A percentile compares a stretch with the other conserved stretches of the same genome.
These are phyloP conservation scores for Paratinospora sagittata DNA, from an alignment of 164 flowering plant species.

Conservation along the genomic window DNA sequence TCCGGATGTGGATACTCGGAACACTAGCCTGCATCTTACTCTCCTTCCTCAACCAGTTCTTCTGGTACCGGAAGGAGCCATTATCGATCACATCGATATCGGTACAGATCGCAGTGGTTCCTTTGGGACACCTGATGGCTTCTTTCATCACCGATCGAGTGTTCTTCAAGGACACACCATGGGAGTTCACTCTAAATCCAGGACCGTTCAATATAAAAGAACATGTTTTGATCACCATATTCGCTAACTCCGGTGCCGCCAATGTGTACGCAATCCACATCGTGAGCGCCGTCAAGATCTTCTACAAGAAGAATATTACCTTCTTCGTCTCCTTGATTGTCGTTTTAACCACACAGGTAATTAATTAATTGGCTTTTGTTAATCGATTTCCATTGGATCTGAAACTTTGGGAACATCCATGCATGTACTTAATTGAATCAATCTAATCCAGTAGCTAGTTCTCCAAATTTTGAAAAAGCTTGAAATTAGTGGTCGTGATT, in stretches of 20 bases:
- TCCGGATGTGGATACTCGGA: constrained; percentile 25
- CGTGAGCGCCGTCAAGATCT: constrained; percentile 21
- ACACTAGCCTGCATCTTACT: constrained; percentile 18
- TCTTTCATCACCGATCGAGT: constrained; percentile 11
- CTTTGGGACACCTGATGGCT: constrained; percentile 26
- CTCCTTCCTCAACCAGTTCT: constrained; percentile 25
- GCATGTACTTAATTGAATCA: background rate
- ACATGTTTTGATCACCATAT: constrained; percentile 26
- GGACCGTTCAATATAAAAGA: constrained; percentile 28
- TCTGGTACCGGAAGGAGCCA: constrained; percentile 26
- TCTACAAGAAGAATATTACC: constrained; percentile 22
- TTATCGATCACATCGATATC: constrained; percentile 17
- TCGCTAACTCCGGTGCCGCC: constrained; percentile 28
- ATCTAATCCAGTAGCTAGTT: no score
- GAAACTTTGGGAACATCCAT: background rate
- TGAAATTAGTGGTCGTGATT: background rate
- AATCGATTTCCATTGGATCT: no score
- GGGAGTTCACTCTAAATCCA: constrained; percentile 23
- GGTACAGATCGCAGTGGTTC: constrained; percentile 25
- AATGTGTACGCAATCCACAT: constrained; percentile 25
- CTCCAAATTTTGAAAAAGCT: background rate
- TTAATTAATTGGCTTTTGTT: no score
- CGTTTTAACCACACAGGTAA: constrained; percentile 20
- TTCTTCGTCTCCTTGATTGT: constrained; percentile 19
- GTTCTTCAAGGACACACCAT: constrained; percentile 17